phyloP scores from a whole-genome alignment of 2,329 filamentous ascomycete genomes.

The Clarireedia paspali region DNA sequence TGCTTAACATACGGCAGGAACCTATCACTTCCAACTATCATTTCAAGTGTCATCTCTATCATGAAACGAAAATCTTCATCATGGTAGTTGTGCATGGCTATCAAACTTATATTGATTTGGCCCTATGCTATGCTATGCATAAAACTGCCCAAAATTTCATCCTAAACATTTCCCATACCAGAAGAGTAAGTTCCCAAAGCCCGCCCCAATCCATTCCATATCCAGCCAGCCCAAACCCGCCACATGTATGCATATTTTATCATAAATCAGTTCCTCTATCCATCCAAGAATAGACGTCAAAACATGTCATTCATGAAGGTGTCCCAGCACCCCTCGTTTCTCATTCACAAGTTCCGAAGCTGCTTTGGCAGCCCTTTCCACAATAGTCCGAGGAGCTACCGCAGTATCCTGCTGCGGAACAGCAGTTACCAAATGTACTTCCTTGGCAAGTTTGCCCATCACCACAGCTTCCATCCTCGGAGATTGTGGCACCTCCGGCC shows the following conservation, averaged over 20 bases:
- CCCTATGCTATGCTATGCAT: not conserved
- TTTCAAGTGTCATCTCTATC: too few relatives aligned
- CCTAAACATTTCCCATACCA: not conserved
- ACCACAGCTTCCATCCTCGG: constrained; percentile 5
- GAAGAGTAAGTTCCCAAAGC: not conserved
- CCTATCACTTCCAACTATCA: too few relatives aligned
- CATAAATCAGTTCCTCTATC: not conserved
- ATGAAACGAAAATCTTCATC: too few relatives aligned
- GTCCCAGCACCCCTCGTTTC: not conserved
- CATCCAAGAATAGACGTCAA: too few relatives aligned
- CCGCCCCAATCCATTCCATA: not conserved
- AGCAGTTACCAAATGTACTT: constrained; percentile 4
- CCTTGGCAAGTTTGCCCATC: constrained; percentile 2
- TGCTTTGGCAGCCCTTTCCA: not conserved
- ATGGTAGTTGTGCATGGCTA: not conserved
- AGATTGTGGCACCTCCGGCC: not conserved
- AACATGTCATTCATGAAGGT: not conserved
- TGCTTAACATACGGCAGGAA: too few relatives aligned
- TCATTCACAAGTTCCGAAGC: constrained; percentile 4
- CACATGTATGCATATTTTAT: not conserved
- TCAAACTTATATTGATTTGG: not conserved
- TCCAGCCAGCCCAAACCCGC: not conserved
- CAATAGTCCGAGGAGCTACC: not conserved
- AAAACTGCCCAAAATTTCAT: not conserved
- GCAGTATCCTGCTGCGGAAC: not conserved